phyloP scores from a whole-genome alignment of 352 stramenopile genomes.

The Pythium guiyangense region DNA sequence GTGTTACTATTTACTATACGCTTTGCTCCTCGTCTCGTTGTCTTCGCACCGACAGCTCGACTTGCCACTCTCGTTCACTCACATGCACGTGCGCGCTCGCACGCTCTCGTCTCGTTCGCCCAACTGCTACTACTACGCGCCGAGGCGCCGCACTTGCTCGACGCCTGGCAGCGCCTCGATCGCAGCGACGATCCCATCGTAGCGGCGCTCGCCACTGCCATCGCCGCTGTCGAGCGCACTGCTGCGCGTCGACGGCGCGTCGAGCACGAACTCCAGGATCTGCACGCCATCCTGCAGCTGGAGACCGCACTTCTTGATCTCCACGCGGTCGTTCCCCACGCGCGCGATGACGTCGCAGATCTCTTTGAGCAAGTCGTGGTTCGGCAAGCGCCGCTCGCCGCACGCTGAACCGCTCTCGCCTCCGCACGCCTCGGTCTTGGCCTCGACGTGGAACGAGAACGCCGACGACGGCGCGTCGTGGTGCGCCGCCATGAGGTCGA shows the following conservation, averaged over 20 bases:
- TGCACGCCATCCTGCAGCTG: constrained; percentile 71
- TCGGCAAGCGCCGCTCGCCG: constrained; percentile 53
- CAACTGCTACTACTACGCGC: background rate
- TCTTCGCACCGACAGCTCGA: too few relatives aligned
- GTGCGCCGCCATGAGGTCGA: constrained; percentile 16
- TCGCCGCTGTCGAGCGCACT: constrained; percentile 16
- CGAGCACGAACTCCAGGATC: constrained; percentile 74
- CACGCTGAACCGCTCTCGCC: constrained; percentile 31
- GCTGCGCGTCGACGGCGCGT: constrained; percentile 22
- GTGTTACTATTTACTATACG: too few relatives aligned
- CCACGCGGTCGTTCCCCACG: constrained; percentile 50
- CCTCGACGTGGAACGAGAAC: constrained; percentile 70
- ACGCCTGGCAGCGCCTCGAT: constrained; percentile 43
- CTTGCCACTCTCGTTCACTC: too few relatives aligned
- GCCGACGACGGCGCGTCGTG: constrained; percentile 16
- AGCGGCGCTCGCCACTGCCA: constrained; percentile 13
- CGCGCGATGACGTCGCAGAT: constrained; percentile 73
- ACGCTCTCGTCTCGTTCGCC: too few relatives aligned
- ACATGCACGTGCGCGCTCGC: too few relatives aligned
- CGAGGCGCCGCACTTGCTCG: constrained; percentile 23
- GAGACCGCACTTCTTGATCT: constrained; percentile 81
- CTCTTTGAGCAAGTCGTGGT: constrained; percentile 86
- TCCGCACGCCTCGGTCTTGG: constrained; percentile 31
- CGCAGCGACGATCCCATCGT: constrained; percentile 29
- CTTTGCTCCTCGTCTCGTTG: too few relatives aligned